These are phyloP conservation scores for Melampsora americana DNA, from an alignment of 1,284 basidiomycete genomes.

Conservation along the genomic window DNA sequence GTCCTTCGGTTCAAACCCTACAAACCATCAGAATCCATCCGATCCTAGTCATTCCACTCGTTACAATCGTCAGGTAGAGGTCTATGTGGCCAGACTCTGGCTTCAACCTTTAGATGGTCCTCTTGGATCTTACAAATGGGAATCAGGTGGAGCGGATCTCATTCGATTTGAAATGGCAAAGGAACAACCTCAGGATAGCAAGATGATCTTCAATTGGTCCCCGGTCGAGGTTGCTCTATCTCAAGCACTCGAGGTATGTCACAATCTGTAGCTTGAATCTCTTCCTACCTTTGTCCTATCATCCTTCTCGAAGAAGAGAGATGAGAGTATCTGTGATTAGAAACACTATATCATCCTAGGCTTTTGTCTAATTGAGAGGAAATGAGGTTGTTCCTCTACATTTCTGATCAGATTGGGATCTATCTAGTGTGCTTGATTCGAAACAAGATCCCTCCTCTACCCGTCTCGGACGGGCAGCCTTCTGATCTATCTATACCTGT, in stretches of 20 bases:
- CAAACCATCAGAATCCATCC: not conserved
- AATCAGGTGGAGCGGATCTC: slow-evolving; percentile 30
- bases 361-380: too few species aligned
- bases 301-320: not conserved
- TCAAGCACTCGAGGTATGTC: slow-evolving; percentile 39
- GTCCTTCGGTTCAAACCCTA: not conserved
- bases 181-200: not conserved
- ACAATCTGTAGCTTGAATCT: not conserved
- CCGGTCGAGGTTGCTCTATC: slow-evolving; percentile 38
- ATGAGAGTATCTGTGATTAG: too few species aligned
- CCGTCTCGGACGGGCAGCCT: not conserved
- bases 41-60: not conserved
- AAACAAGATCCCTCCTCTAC: not conserved
- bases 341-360: too few species aligned
- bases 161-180: slow-evolving; percentile 20
- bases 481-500: not conserved
- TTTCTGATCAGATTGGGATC: slow-evolving; percentile 2
- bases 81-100: slow-evolving; percentile 33
- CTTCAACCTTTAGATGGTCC: slow-evolving; percentile 31
- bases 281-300: not conserved
- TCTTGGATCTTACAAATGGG: slow-evolving; percentile 35
- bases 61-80: slow-evolving; percentile 7
- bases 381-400: not conserved
- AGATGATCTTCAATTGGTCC: slow-evolving; percentile 35
- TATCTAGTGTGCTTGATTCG: not conserved